Evolutionary conservation across 2,329 filamentous ascomycete genomes (phyloP).

Genomic region (Aspergillus intermedius): DNA sequence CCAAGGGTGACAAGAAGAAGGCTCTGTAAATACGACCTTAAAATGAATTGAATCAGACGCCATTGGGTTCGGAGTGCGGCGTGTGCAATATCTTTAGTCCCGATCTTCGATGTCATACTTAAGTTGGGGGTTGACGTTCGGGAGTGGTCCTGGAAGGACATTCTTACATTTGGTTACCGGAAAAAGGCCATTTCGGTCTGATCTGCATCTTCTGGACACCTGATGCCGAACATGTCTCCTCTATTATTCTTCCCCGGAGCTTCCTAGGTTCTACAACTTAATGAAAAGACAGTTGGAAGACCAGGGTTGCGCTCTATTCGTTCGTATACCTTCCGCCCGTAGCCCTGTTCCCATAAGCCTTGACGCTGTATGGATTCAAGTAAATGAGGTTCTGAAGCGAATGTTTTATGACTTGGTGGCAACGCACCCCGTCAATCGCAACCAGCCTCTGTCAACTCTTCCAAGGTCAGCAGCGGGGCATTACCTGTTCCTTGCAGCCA

Average conservation of each 20-base stretch:
- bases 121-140: constrained; percentile 24
- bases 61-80: constrained; percentile 18
- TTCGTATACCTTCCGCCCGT: background rate
- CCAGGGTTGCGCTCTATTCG: constrained; percentile 1
- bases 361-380: background rate
- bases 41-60: constrained; percentile 18
- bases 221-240: constrained; percentile 14
- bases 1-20: constrained; percentile 42
- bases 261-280: constrained; percentile 26
- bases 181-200: constrained; percentile 13
- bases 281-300: constrained; percentile 37
- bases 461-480: too few relatives aligned
- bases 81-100: constrained; percentile 19
- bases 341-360: background rate
- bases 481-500: background rate
- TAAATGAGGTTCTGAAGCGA: too few relatives aligned
- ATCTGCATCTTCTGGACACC: constrained; percentile 26
- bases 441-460: too few relatives aligned
- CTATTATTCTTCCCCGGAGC: constrained; percentile 21
- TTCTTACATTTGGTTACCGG: constrained; percentile 22
- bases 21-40: constrained; percentile 32
- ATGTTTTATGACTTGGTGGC: too few relatives aligned
- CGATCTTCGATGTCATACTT: constrained; percentile 7
- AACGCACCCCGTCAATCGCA: too few relatives aligned
- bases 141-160: constrained; percentile 13